Base-by-base conservation (phyloP, 345 rosid species). In the Populus alba region DNA sequence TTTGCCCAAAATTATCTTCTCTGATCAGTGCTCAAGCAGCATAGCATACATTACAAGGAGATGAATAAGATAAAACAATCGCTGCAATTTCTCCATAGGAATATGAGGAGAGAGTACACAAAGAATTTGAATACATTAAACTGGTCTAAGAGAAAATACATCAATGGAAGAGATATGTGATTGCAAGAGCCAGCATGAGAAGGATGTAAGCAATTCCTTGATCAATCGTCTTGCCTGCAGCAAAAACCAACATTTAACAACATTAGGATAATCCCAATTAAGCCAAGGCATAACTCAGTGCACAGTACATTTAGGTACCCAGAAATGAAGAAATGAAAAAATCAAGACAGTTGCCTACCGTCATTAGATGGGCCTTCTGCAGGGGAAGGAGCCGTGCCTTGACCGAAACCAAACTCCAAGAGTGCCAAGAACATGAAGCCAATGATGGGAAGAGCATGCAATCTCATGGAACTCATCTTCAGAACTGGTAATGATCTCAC, bases 181-280 rank as follows among this genome's bases (percentile, higher is more conserved):
- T 8, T 10, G 83, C 86, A 45, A 87, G 82, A 5, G 89, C 89
- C 74, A 81, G 66, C 2, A 85, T 10, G 9, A 87, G 75, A 39
- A 87, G 82, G 37, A 78, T 0, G 73, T 80, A 84, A 68, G 89
- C 89, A 73, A 87, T 82, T 72, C 89, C 89, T 81, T 82, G 87
- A 73, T 87, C 89, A 59, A 87, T 82, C 18, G 81, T 41, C 1
- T 75, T 27, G 15, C 89, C 89, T 85, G 77, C 61, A 78, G 47
- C 17, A 38, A 65, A 2, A 70, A 75, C 17, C 70, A 67, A 16
- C 18, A 63, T 15, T 0, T 9, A n/a, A n/a, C 25, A 59, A 25
- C 65, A 18, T 59, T 25, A 9, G 22, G 25, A 59, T 18, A 7
- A 9, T 18, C 23, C 25, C 22, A 62, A 62, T 22, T 25, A 10